Evolutionary conservation across 345 rosid species (phyloP).

Genomic region (Dipteronia dyeriana): DNA sequence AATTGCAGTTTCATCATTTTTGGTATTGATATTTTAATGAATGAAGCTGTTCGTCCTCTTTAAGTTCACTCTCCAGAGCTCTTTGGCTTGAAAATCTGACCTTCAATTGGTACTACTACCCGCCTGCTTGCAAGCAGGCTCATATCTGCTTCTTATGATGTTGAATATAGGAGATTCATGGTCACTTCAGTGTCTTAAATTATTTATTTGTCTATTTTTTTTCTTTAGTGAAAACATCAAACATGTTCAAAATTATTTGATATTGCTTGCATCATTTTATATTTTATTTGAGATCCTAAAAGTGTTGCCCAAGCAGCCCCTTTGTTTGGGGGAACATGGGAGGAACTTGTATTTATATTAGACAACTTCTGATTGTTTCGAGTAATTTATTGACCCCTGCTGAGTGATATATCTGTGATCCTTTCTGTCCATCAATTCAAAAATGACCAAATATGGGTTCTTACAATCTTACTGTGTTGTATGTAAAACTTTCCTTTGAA

Average conservation of each 20-base stretch:
- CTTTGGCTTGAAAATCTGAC: background rate
- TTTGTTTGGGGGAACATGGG: background rate
- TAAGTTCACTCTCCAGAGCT: background rate
- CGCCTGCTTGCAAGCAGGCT: background rate
- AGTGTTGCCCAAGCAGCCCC: background rate
- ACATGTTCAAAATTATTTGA: background rate
- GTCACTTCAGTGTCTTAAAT: background rate
- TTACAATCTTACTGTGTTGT: background rate
- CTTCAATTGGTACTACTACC: background rate
- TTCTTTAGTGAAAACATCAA: too few species aligned
- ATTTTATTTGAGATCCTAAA: background rate
- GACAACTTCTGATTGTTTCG: background rate
- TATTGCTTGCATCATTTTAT: background rate
- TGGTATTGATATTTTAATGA: background rate
- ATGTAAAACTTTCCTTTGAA: background rate
- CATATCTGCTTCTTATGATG: background rate
- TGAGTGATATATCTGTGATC: background rate
- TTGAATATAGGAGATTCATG: background rate
- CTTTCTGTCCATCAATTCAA: conserved; percentile 3
- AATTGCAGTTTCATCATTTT: background rate
- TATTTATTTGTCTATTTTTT: background rate
- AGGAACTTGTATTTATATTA: background rate
- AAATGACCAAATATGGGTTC: background rate
- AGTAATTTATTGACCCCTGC: background rate
- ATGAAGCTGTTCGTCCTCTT: background rate